Conservation (phyloP, 176 grass and related monocot species). For the Oropetium thomaeum region DNA sequence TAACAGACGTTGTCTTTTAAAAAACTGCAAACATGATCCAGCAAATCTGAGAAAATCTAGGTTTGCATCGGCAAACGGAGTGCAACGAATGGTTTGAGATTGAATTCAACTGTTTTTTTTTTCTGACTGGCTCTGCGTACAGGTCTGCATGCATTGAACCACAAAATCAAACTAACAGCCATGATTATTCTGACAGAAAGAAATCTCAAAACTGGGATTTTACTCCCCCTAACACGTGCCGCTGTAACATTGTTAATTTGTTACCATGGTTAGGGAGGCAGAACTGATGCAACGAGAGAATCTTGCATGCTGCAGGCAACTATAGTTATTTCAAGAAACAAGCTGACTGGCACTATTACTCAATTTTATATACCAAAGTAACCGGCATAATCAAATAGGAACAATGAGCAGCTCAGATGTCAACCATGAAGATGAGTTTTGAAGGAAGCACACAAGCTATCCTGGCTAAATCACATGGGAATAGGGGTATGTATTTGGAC, state of each 20-base stretch:
- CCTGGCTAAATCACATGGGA: slow-evolving; percentile 40
- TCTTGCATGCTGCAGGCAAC: neutral
- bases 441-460: slow-evolving; percentile 34
- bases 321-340: slow-evolving; percentile 5
- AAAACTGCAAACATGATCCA: slow-evolving; percentile 32
- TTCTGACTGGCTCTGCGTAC: slow-evolving; percentile 21
- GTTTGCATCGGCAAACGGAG: slow-evolving; percentile 15
- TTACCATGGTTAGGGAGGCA: slow-evolving; percentile 15
- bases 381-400: slow-evolving; percentile 8
- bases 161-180: slow-evolving; percentile 33
- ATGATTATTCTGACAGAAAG: slow-evolving; percentile 44
- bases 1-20: slow-evolving; percentile 5
- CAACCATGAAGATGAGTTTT: slow-evolving; percentile 33
- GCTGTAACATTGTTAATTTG: slow-evolving; percentile 13
- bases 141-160: slow-evolving; percentile 39
- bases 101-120: neutral
- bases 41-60: slow-evolving; percentile 64
- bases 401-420: slow-evolving; percentile 19
- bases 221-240: slow-evolving; percentile 36
- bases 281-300: slow-evolving; percentile 24
- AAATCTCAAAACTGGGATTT: slow-evolving; percentile 55
- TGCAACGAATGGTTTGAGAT: slow-evolving; percentile 24
- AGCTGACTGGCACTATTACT: neutral
- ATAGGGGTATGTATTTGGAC: slow-evolving; percentile 43
- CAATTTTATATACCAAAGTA: slow-evolving; percentile 30